A percentile compares a stretch with the other conserved stretches of the same genome.
phyloP scores from a whole-genome alignment of 345 rosid species.

The Cochlearia excelsa region DNA sequence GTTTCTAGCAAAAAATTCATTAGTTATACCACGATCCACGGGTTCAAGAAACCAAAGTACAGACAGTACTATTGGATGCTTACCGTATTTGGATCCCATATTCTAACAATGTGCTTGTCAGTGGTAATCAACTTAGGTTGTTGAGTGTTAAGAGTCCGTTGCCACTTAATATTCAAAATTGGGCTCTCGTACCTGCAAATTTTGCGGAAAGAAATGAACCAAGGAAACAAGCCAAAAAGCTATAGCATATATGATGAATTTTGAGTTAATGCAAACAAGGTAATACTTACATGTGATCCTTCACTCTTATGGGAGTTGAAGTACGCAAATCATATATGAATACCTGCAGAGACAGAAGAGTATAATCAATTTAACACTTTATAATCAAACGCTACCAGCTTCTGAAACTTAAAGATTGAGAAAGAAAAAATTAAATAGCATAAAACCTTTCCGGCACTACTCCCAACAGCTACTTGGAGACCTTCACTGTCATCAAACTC shows the following conservation, averaged over 20 bases:
- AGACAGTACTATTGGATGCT: slow-evolving; percentile 17
- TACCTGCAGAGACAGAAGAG: slow-evolving; percentile 51
- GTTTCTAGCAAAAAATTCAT: background rate
- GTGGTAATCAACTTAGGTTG: slow-evolving; percentile 71
- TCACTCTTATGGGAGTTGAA: slow-evolving; percentile 67
- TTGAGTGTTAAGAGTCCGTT: slow-evolving; percentile 71
- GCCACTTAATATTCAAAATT: slow-evolving; percentile 92
- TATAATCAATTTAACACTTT: slow-evolving; percentile 8
- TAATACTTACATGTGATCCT: slow-evolving; percentile 86
- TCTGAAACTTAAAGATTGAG: background rate
- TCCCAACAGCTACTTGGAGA: slow-evolving; percentile 82
- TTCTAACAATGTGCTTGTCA: slow-evolving; percentile 78
- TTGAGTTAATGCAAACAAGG: slow-evolving; percentile 2
- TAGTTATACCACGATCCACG: background rate
- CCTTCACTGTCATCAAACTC: slow-evolving; percentile 83
- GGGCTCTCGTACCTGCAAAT: slow-evolving; percentile 80
- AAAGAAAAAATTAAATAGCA: slow-evolving; percentile 2
- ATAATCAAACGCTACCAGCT: slow-evolving; percentile 1
- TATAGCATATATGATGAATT: slow-evolving; percentile 2
- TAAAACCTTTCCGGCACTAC: slow-evolving; percentile 82
- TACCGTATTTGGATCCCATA: slow-evolving; percentile 97
- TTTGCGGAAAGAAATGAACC: slow-evolving; percentile 13
- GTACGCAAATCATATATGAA: slow-evolving; percentile 88
- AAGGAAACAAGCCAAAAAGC: background rate
- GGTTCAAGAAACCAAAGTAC: background rate